Evolutionary conservation across 108 stramenopile species (phyloP), one percentile per base, ranked within the genome.

Genomic region (Fragilaria radians): DNA sequence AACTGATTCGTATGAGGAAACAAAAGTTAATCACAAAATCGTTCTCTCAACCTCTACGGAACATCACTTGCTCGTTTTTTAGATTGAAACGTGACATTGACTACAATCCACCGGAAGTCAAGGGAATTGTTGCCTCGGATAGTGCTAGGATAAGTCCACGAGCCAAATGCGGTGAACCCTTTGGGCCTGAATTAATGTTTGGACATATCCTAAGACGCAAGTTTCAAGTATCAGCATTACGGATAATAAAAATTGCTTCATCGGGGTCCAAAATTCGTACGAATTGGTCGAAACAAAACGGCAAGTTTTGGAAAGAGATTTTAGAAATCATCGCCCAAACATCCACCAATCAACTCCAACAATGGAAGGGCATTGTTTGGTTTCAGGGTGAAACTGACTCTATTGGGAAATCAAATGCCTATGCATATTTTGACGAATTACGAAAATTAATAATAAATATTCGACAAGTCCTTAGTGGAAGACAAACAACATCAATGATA

Each of bases 351-450:
- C 11, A 11, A 14, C 7, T 14, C 36, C 17, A 55, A 18, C 27
- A 27, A 14, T 42, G 36, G 36, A 42, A 51, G 29, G 58, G 24
- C 48, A 28, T 59, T 59, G 58, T 59, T 22, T 59, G 58, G 58
- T 59, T 59, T 23, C 58, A 59, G 48, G 58, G 58, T 9, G 47
- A 49, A 49, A 49, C 53, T 18, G 58, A 59, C 23, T n/a, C 58
- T 5, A 23, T 50, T 9, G 22, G 23, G 5, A 14, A 59, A 11
- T 5, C 18, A 14, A 4, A 50, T 11, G 49, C 58, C n/a, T 9
- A 59, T 11, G 23, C 53, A 11, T 59, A 59, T 26, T 5, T 25
- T 22, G 22, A 5, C 51, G 24, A 59, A 9, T 22, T 59, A 11
- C 17, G 21, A 14, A 22, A 19, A 19, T 59, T 59, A 17, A 24